Conservation (phyloP, 1,284 basidiomycete genomes). For the Cutaneotrichosporon cyanovorans region DNA sequence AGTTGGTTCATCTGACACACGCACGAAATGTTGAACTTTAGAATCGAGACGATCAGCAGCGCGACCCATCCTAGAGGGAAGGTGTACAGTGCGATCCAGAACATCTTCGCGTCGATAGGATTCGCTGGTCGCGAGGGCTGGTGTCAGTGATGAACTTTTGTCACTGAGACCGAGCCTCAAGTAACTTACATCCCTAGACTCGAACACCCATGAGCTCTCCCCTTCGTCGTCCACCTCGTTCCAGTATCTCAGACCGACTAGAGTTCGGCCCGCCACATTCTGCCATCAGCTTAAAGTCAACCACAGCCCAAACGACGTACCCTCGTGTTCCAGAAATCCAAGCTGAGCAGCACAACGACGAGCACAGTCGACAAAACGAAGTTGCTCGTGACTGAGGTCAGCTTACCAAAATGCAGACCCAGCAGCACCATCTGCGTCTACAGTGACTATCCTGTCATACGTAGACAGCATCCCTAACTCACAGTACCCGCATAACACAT, state of each 20-base stretch:
- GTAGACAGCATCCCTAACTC: conserved; percentile 16
- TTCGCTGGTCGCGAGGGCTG: conserved; percentile 86
- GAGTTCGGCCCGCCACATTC: conserved; percentile 83
- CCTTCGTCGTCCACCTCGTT: conserved; percentile 96
- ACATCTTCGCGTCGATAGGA: conserved; percentile 68
- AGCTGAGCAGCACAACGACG: conserved; percentile 81
- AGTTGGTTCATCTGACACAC: conserved; percentile 10
- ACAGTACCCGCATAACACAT: conserved; percentile 69
- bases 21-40: conserved; percentile 78
- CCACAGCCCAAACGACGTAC: conserved; percentile 47
- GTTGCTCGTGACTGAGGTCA: conserved; percentile 61
- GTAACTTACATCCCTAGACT: conserved; percentile 71
- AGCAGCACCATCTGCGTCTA: no score
- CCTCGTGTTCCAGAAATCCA: conserved; percentile 95
- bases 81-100: conserved; percentile 70
- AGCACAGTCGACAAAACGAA: conserved; percentile 87
- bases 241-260: conserved; percentile 91
- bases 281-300: conserved; percentile 36
- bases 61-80: conserved; percentile 81
- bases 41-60: conserved; percentile 74
- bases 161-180: conserved; percentile 84
- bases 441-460: no score
- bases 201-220: conserved; percentile 92
- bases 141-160: conserved; percentile 50
- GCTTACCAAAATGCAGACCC: no score